A percentile compares a stretch with the other conserved stretches of the same genome.
These are phyloP conservation scores for Phytophthora nicotianae DNA, from an alignment of 352 stramenopile genomes.

Conservation along the genomic window DNA sequence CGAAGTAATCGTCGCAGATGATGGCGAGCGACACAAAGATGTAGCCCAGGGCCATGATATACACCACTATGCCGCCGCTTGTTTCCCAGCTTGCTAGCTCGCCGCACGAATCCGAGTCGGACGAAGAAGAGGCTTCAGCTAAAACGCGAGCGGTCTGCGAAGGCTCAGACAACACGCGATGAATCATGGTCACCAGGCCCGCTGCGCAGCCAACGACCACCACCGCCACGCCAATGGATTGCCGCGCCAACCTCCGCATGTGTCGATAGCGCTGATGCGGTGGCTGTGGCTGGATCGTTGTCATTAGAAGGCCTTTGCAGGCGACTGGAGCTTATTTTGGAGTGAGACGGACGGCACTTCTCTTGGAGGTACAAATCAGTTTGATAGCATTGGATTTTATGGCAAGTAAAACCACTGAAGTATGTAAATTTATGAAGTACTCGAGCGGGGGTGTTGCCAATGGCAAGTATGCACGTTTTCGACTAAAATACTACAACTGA, in stretches of 20 bases:
- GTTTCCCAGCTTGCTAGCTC: constrained; percentile 54
- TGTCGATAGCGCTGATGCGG: constrained; percentile 13
- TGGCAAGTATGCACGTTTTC: no score
- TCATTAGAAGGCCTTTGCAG: not conserved
- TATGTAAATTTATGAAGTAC: no score
- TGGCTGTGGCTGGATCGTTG: not conserved
- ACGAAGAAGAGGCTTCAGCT: constrained; percentile 19
- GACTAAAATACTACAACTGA: no score
- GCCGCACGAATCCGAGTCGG: constrained; percentile 39
- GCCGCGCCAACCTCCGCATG: constrained; percentile 18
- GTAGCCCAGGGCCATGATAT: constrained; percentile 70
- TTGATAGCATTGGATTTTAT: no score
- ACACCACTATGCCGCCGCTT: constrained; percentile 61
- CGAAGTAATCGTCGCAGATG: constrained; percentile 91
- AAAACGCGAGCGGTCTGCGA: constrained; percentile 8
- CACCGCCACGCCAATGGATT: constrained; percentile 31
- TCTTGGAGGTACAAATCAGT: no score
- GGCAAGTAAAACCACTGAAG: no score
- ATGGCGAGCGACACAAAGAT: constrained; percentile 88
- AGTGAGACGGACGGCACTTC: no score
- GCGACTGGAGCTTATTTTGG: no score
- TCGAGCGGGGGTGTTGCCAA: no score
- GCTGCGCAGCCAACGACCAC: constrained; percentile 26
- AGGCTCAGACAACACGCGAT: constrained; percentile 12
- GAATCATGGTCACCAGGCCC: constrained; percentile 23